A percentile compares a stretch with the other conserved stretches of the same genome.
phyloP scores from a whole-genome alignment of 176 grass and related monocot species.

The Bolboschoenus planiculmis region DNA sequence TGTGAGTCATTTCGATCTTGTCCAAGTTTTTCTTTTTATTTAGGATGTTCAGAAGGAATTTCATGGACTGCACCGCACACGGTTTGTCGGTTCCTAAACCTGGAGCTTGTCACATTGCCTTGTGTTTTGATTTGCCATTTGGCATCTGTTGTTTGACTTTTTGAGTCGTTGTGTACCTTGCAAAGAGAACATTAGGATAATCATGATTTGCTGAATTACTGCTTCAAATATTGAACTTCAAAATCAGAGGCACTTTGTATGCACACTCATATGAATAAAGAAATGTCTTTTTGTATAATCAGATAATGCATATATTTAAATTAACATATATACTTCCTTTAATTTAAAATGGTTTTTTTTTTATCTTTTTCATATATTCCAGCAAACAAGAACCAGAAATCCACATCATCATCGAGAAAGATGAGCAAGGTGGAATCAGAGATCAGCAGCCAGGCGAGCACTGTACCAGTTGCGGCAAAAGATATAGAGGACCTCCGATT shows the following conservation, averaged over 20 bases:
- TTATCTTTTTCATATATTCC: not conserved
- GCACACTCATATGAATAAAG: too few relatives aligned
- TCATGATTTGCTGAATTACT: not conserved
- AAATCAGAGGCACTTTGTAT: too few relatives aligned
- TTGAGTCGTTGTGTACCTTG: not conserved
- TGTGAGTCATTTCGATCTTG: not conserved
- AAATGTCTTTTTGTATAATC: not conserved
- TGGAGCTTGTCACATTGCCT: not conserved
- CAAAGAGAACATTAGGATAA: not conserved
- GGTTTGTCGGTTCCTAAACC: not conserved
- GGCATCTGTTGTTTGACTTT: not conserved
- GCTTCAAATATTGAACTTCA: too few relatives aligned
- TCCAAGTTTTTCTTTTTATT: not conserved
- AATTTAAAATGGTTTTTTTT: not conserved
- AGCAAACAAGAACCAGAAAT: not conserved
- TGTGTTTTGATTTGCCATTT: not conserved
- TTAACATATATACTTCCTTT: not conserved
- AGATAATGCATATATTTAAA: not conserved
- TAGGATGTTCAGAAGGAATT: not conserved
- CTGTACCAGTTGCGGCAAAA: conserved; percentile 33
- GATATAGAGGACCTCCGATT: conserved; percentile 59
- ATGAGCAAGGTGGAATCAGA: conserved; percentile 48
- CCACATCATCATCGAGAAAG: conserved; percentile 16
- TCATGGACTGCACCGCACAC: too few relatives aligned
- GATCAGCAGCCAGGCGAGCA: conserved; percentile 24